These are phyloP conservation scores for Lentinula sp. DNA, from an alignment of 768 basidiomycete species.

Conservation along the genomic window DNA sequence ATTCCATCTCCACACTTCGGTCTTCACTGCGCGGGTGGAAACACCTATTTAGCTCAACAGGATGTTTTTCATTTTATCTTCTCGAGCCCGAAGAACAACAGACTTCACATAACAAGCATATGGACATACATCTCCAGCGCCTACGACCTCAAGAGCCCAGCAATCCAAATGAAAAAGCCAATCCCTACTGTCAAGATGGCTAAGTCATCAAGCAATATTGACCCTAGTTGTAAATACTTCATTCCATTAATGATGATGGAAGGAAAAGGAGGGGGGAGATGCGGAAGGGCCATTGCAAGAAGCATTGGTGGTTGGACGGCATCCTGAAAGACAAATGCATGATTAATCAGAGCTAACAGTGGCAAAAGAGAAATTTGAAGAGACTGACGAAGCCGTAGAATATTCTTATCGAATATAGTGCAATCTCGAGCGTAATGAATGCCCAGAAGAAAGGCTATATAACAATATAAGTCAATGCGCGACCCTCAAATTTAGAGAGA, in stretches of 20 bases:
- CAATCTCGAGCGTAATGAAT: constrained; percentile 67
- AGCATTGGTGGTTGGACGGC: constrained; percentile 53
- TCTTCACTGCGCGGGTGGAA: not conserved
- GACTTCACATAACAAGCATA: not conserved
- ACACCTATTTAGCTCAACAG: not conserved
- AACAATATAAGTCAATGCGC: constrained; percentile 5
- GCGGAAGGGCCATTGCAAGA: constrained; percentile 52
- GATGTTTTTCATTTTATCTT: not conserved
- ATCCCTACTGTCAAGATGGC: constrained; percentile 66
- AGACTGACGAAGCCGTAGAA: constrained; percentile 60
- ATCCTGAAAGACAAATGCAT: constrained; percentile 33
- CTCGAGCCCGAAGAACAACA: not conserved
- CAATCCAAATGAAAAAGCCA: constrained; percentile 55
- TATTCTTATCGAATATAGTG: constrained; percentile 67
- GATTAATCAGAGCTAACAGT: not conserved
- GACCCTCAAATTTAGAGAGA: not conserved
- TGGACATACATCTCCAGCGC: not conserved
- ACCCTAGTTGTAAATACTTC: constrained; percentile 66
- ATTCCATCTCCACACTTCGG: not conserved
- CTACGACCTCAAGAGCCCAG: constrained; percentile 33
- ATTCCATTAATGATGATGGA: constrained; percentile 55
- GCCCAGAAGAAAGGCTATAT: constrained; percentile 78
- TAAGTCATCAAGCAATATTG: constrained; percentile 65
- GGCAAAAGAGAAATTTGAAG: not conserved
- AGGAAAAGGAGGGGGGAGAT: constrained; percentile 61